phyloP scores from a whole-genome alignment of 768 basidiomycete genomes.

The Termitomyces sp. region DNA sequence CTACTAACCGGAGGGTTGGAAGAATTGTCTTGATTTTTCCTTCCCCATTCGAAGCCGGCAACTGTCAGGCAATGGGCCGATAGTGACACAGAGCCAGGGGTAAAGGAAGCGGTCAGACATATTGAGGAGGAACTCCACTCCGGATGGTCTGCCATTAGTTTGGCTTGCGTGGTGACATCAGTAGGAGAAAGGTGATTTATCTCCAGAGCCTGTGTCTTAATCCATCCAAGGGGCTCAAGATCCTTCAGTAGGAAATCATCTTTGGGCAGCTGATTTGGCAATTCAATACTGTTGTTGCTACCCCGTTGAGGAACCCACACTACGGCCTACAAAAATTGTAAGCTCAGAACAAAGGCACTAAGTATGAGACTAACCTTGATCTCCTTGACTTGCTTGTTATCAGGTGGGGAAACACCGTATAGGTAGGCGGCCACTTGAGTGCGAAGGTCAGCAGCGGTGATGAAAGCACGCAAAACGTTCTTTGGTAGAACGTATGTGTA shows the following conservation, averaged over 20 bases:
- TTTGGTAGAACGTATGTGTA: slow-evolving; percentile 97
- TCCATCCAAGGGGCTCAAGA: slow-evolving; percentile 91
- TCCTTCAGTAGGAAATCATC: slow-evolving; percentile 95
- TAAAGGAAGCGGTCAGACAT: slow-evolving; percentile 92
- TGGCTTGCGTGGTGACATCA: slow-evolving; percentile 92
- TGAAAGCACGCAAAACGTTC: slow-evolving; percentile 92
- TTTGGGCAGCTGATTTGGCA: slow-evolving; percentile 84
- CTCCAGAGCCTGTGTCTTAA: slow-evolving; percentile 95
- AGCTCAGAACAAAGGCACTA: neutral
- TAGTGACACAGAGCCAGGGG: slow-evolving; percentile 94
- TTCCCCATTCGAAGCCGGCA: slow-evolving; percentile 96
- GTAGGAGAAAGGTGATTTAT: slow-evolving; percentile 88
- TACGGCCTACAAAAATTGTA: slow-evolving; percentile 50
- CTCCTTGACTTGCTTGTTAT: slow-evolving; percentile 98
- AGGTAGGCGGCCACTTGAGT: slow-evolving; percentile 94
- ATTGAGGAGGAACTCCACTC: slow-evolving; percentile 94
- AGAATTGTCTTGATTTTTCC: slow-evolving; percentile 86
- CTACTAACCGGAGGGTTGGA: slow-evolving; percentile 63
- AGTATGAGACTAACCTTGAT: slow-evolving; percentile 57
- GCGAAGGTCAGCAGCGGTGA: slow-evolving; percentile 87
- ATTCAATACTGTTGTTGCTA: slow-evolving; percentile 89
- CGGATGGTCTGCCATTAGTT: slow-evolving; percentile 93
- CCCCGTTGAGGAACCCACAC: slow-evolving; percentile 98
- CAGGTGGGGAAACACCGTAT: slow-evolving; percentile 88
- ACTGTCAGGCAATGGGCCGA: slow-evolving; percentile 89